phyloP scores from a whole-genome alignment of 1,139 yeast species.

The Pichia sp. region DNA sequence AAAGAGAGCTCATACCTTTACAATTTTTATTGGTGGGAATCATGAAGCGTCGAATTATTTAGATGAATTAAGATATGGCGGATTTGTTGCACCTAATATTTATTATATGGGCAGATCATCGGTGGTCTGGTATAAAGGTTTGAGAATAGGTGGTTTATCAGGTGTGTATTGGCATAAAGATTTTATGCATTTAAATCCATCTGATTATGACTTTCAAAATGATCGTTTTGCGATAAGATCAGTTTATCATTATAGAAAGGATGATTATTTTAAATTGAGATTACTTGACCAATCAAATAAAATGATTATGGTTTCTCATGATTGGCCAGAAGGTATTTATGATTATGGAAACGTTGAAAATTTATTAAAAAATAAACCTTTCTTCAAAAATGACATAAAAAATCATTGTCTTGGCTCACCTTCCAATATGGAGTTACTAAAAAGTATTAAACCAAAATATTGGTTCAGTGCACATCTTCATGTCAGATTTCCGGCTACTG shows the following conservation, averaged over 20 bases:
- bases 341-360: conserved; percentile 49
- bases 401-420: conserved; percentile 69
- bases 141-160: conserved; percentile 74
- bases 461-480: conserved; percentile 95
- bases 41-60: conserved; percentile 85
- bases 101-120: conserved; percentile 81
- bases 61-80: conserved; percentile 74
- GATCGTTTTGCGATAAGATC: conserved; percentile 39
- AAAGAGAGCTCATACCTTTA: conserved; percentile 62
- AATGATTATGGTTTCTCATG: conserved; percentile 64
- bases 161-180: conserved; percentile 67
- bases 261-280: conserved; percentile 53
- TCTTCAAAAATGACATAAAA: conserved; percentile 57
- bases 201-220: conserved; percentile 45
- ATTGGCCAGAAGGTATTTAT: conserved; percentile 88
- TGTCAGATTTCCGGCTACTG: conserved; percentile 58
- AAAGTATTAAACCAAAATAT: conserved; percentile 50
- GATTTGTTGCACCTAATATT: conserved; percentile 92
- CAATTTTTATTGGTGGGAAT: conserved; percentile 89
- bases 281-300: conserved; percentile 29
- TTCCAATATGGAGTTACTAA: conserved; percentile 51
- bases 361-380: conserved; percentile 57
- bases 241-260: conserved; percentile 69
- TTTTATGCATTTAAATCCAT: conserved; percentile 33
- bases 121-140: conserved; percentile 64